Evolutionary conservation across 257 asterid genomes (phyloP).

Genomic region (Gentiana macrophylla): DNA sequence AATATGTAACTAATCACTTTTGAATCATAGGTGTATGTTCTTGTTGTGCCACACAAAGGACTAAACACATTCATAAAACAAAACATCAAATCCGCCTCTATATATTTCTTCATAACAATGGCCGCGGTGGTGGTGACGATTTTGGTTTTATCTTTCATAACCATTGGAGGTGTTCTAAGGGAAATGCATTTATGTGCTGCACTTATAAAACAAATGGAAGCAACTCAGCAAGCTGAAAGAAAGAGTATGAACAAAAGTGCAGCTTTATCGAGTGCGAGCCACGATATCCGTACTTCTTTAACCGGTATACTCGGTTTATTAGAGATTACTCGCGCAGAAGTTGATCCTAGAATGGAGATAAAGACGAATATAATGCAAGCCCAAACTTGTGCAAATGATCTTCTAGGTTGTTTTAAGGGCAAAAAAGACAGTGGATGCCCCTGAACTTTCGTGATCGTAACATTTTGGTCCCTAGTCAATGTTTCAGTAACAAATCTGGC

Average conservation of each 20-base stretch:
- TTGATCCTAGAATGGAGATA: constrained; percentile 25
- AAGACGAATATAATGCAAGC: constrained; percentile 30
- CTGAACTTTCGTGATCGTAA: too few species aligned
- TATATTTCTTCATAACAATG: constrained; percentile 21
- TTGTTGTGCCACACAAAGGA: constrained; percentile 25
- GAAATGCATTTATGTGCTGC: constrained; percentile 45
- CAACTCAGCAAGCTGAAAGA: constrained; percentile 61
- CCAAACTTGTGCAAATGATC: constrained; percentile 35
- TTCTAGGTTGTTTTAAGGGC: constrained; percentile 30
- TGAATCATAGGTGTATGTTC: constrained; percentile 27
- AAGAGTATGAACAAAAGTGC: constrained; percentile 56
- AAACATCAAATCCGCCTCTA: constrained; percentile 17
- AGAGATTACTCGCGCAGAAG: constrained; percentile 26
- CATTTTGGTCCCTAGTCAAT: too few species aligned
- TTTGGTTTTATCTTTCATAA: constrained; percentile 17
- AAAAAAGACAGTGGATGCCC: too few species aligned
- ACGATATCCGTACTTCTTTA: constrained; percentile 58
- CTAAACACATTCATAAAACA: constrained; percentile 12
- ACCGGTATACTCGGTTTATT: constrained; percentile 53
- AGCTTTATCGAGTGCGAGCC: constrained; percentile 75
- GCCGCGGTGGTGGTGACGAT: constrained; percentile 13
- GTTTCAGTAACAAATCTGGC: too few species aligned
- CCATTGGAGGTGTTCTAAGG: constrained; percentile 26
- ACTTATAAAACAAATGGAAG: constrained; percentile 61
- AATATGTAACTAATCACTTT: background rate